A percentile compares a stretch with the other conserved stretches of the same genome.
phyloP scores from a whole-genome alignment of 495 filamentous ascomycete species.

The Lindgomyces ingoldianus region DNA sequence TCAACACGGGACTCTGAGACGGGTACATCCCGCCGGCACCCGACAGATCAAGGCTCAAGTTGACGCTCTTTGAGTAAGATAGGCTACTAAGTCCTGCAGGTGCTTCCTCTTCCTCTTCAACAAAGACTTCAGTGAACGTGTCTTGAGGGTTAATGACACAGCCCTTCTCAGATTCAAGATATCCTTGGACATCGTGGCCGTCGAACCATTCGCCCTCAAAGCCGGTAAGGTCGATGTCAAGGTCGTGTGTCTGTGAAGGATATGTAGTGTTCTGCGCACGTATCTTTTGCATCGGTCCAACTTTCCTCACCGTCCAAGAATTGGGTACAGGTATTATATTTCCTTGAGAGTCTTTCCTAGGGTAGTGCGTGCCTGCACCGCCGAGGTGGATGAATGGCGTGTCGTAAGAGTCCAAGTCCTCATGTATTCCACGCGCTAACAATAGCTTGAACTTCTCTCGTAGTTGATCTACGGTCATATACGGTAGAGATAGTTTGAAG shows the following conservation, averaged over 20 bases:
- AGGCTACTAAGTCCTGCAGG: not conserved
- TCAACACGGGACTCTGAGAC: conserved; percentile 11
- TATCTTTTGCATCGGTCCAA: conserved; percentile 42
- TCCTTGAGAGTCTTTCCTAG: conserved; percentile 43
- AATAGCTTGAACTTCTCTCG: conserved; percentile 48
- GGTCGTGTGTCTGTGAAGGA: conserved; percentile 26
- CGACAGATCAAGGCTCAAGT: conserved; percentile 9
- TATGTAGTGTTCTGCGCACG: conserved; percentile 42
- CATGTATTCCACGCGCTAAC: conserved; percentile 47
- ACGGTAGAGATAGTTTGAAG: conserved; percentile 66
- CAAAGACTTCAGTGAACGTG: conserved; percentile 55
- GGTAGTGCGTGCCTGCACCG: conserved; percentile 67
- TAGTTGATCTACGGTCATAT: conserved; percentile 55
- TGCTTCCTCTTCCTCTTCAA: conserved; percentile 31
- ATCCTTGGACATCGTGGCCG: conserved; percentile 69
- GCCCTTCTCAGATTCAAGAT: conserved; percentile 58
- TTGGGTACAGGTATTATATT: conserved; percentile 35
- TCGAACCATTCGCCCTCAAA: conserved; percentile 72
- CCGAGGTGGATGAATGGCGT: conserved; percentile 67
- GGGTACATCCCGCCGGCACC: not conserved
- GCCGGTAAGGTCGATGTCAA: conserved; percentile 35
- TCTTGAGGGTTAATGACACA: conserved; percentile 56
- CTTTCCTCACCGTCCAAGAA: conserved; percentile 42
- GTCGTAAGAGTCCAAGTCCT: conserved; percentile 60
- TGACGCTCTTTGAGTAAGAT: conserved; percentile 21